Evolutionary conservation across 805 yeast genomes (phyloP).

Genomic region (Wickerhamiella galacta): DNA sequence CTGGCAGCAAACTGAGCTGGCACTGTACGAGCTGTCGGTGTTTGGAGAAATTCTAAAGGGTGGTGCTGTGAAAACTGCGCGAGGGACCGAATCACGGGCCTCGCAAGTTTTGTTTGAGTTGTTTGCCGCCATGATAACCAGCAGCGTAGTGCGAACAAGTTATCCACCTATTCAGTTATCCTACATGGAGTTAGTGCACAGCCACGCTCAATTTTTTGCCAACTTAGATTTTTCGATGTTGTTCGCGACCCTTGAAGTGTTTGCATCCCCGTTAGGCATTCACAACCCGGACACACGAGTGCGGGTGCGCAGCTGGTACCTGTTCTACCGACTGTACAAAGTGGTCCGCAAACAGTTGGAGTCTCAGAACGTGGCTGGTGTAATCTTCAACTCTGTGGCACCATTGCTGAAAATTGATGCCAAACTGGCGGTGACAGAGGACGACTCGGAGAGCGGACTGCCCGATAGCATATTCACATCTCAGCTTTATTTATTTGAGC

Average conservation of each 20-base stretch:
- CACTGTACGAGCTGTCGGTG: conserved; percentile 63
- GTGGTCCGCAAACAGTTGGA: conserved; percentile 52
- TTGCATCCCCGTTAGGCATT: conserved; percentile 67
- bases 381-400: conserved; percentile 44
- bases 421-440: conserved; percentile 26
- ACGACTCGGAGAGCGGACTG: conserved; percentile 21
- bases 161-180: conserved; percentile 72
- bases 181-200: conserved; percentile 72
- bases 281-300: conserved; percentile 61
- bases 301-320: conserved; percentile 75
- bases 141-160: conserved; percentile 18
- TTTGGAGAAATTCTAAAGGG: conserved; percentile 67
- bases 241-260: conserved; percentile 46
- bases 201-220: conserved; percentile 50
- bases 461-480: conserved; percentile 53
- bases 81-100: conserved; percentile 31
- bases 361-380: conserved; percentile 26
- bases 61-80: conserved; percentile 40
- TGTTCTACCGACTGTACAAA: conserved; percentile 69
- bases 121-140: conserved; percentile 21
- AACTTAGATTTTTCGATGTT: conserved; percentile 29
- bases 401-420: conserved; percentile 47
- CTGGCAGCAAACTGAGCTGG: conserved; percentile 80
- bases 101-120: conserved; percentile 50
- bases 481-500: conserved; percentile 72